These are phyloP conservation scores for Lentinula boryana DNA, from an alignment of 768 basidiomycete genomes.

Conservation along the genomic window DNA sequence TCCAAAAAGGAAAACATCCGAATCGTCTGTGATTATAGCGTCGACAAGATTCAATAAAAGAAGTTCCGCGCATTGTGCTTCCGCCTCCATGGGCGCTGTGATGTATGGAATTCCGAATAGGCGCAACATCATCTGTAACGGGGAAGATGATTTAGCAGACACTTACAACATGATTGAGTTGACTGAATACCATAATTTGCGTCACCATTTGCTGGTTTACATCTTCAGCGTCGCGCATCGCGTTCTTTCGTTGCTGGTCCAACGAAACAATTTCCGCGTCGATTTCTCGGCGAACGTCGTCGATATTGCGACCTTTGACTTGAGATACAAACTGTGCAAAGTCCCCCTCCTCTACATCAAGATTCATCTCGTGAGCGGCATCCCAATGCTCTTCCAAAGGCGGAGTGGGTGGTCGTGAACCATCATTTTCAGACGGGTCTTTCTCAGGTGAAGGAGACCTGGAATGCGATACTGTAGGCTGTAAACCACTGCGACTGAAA, in stretches of 20 bases:
- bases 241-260: conserved; percentile 79
- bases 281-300: conserved; percentile 79
- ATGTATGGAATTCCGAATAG: conserved; percentile 98
- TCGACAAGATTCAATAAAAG: conserved; percentile 83
- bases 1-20: conserved; percentile 97
- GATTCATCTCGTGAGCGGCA: conserved; percentile 81
- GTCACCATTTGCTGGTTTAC: conserved; percentile 92
- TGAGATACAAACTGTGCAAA: conserved; percentile 92
- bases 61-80: conserved; percentile 95
- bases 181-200: conserved; percentile 60
- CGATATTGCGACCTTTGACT: conserved; percentile 81
- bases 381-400: conserved; percentile 53
- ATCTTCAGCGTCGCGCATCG: conserved; percentile 92
- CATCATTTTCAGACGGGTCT: conserved; percentile 20
- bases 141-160: background rate
- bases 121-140: conserved; percentile 71
- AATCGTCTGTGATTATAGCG: conserved; percentile 98
- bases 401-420: conserved; percentile 36
- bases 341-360: conserved; percentile 74
- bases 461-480: background rate
- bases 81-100: conserved; percentile 98
- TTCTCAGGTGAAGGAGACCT: conserved; percentile 17
- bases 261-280: conserved; percentile 84
- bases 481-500: background rate
- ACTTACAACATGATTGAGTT: background rate